Evolutionary conservation across 306 rosid genomes (phyloP).

Genomic region (Albizia julibrissin): DNA sequence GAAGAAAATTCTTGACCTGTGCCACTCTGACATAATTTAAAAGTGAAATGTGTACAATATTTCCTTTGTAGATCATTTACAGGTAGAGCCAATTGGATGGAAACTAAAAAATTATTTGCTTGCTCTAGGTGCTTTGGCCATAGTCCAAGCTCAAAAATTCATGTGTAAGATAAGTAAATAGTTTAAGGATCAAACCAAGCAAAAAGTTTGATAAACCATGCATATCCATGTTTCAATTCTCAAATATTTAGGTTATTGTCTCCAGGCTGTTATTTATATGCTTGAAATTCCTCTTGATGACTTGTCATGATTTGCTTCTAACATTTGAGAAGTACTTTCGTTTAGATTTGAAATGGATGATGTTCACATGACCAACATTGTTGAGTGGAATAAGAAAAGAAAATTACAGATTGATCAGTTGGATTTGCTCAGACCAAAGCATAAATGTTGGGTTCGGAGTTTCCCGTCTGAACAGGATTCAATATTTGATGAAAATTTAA

Average conservation of each 20-base stretch:
- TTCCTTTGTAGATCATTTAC: background rate
- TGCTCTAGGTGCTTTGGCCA: background rate
- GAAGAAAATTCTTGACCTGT: background rate
- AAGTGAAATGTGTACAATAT: background rate
- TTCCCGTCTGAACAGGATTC: conserved; percentile 36
- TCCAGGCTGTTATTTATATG: background rate
- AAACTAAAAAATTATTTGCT: background rate
- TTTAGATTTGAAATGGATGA: conserved; percentile 45
- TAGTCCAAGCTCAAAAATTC: background rate
- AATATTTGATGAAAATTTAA: conserved; percentile 35
- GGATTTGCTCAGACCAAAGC: conserved; percentile 63
- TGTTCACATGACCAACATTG: conserved; percentile 17
- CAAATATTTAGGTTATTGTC: background rate
- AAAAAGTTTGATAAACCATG: background rate
- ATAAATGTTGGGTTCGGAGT: conserved; percentile 49
- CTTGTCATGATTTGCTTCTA: background rate
- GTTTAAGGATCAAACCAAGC: background rate
- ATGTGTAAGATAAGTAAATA: background rate
- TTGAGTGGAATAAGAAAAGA: conserved; percentile 65
- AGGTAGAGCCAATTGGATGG: background rate
- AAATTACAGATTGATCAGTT: conserved; percentile 59
- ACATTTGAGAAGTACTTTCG: background rate
- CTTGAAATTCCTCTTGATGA: background rate
- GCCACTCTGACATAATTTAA: background rate
- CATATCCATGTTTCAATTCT: background rate